Evolutionary conservation across 441 rosid species (phyloP).

Genomic region (Syzygium malaccense): DNA sequence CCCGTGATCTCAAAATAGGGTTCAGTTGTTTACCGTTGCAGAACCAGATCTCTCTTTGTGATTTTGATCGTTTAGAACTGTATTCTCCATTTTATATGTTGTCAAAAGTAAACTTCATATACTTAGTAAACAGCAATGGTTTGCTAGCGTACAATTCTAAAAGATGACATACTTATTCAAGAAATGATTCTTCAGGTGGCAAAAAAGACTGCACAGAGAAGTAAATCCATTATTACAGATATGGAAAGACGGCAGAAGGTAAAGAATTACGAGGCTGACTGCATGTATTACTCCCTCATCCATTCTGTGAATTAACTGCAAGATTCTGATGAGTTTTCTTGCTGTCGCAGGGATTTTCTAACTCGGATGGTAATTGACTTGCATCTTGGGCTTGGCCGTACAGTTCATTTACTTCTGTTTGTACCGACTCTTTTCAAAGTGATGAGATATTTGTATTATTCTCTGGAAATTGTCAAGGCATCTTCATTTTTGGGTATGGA

Average conservation of each 20-base stretch:
- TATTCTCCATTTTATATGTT: not conserved
- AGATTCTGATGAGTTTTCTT: not conserved
- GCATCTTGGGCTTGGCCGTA: not conserved
- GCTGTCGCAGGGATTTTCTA: not conserved
- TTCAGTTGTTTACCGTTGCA: not conserved
- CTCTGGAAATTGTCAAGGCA: not conserved
- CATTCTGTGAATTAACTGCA: not conserved
- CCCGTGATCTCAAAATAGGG: not conserved
- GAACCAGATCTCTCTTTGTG: not conserved
- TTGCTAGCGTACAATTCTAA: not conserved
- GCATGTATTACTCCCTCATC: not conserved
- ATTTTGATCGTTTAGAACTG: not conserved
- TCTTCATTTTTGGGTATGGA: not conserved
- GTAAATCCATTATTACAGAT: slow-evolving; percentile 84
- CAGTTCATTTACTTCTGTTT: not conserved
- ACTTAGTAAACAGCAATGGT: not conserved
- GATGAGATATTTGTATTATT: not conserved
- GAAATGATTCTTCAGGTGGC: slow-evolving; percentile 57
- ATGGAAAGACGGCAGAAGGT: slow-evolving; percentile 99
- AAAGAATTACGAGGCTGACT: slow-evolving; percentile 9
- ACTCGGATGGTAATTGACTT: not conserved
- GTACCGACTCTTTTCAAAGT: not conserved
- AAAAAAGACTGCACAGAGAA: slow-evolving; percentile 80
- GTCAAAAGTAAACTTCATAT: not conserved
- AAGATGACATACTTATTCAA: not conserved